A percentile compares a stretch with the other conserved stretches of the same genome.
These are phyloP conservation scores for Vigna unguiculata DNA, from an alignment of 306 rosid genomes.

Conservation along the genomic window DNA sequence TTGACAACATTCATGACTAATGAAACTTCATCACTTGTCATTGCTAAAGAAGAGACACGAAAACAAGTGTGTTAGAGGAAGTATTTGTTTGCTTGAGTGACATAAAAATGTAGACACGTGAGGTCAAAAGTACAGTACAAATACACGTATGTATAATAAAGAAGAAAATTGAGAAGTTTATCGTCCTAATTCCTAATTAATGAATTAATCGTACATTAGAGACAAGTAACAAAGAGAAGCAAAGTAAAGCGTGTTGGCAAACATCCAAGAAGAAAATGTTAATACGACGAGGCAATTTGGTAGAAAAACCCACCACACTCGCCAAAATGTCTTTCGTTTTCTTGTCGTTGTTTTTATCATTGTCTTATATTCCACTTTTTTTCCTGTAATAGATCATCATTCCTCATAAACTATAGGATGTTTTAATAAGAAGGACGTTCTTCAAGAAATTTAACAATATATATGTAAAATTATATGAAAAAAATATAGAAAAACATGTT, in stretches of 20 bases:
- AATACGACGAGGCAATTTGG: constrained; percentile 33
- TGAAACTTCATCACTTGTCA: constrained; percentile 26
- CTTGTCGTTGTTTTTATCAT: neutral
- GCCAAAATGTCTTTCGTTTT: constrained; percentile 40
- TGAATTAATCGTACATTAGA: neutral
- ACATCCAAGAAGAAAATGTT: constrained; percentile 38
- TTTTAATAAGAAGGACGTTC: too few relatives aligned
- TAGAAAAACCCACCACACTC: constrained; percentile 28
- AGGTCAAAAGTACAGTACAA: neutral
- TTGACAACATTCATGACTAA: neutral
- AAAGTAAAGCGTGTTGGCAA: neutral
- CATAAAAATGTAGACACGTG: neutral
- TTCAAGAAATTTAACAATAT: too few relatives aligned
- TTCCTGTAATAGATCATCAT: constrained; percentile 8
- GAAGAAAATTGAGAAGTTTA: constrained; percentile 5
- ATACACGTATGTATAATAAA: neutral
- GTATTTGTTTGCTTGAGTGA: constrained; percentile 6
- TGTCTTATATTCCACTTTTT: constrained; percentile 15
- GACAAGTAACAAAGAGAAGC: neutral
- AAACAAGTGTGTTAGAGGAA: neutral
- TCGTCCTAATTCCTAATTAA: constrained; percentile 10
- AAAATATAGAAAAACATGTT: too few relatives aligned
- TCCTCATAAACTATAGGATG: neutral
- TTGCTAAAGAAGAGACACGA: neutral
- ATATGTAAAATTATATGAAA: too few relatives aligned